Conservation (phyloP, 352 stramenopile species). For the Vaucheria bursata region DNA sequence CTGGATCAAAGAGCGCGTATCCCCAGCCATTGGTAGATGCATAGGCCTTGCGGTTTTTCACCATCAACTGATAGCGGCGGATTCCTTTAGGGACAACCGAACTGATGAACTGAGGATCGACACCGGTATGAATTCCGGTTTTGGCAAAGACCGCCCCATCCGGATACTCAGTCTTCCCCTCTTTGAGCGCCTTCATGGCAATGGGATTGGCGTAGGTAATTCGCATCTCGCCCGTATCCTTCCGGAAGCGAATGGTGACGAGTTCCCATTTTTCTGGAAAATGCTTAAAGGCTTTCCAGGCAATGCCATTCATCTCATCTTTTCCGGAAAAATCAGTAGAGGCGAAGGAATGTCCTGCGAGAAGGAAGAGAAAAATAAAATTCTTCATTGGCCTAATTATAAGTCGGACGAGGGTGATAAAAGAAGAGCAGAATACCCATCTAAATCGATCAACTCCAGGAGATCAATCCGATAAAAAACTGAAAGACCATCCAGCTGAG, state of each 20-base stretch:
- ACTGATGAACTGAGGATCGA: not conserved
- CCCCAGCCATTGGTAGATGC: not conserved
- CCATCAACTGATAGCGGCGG: not conserved
- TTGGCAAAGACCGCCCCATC: not conserved
- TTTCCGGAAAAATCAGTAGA: no score
- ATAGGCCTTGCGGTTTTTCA: not conserved
- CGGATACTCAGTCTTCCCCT: not conserved
- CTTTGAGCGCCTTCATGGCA: not conserved
- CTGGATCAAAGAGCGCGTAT: not conserved
- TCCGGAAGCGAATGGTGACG: not conserved
- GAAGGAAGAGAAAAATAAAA: no score
- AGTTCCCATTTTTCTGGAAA: not conserved
- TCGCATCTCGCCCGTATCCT: not conserved
- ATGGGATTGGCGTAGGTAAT: not conserved
- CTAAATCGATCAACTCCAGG: no score
- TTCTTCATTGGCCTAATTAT: no score
- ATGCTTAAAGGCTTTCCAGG: not conserved
- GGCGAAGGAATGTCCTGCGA: no score
- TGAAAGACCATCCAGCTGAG: no score
- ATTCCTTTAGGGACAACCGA: not conserved
- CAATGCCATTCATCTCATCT: constrained; percentile 1
- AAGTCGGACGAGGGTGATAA: no score
- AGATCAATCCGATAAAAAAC: no score
- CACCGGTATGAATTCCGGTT: not conserved
- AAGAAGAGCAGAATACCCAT: no score